phyloP scores from a whole-genome alignment of 2,329 filamentous ascomycete genomes.

The Fulvia fulva region DNA sequence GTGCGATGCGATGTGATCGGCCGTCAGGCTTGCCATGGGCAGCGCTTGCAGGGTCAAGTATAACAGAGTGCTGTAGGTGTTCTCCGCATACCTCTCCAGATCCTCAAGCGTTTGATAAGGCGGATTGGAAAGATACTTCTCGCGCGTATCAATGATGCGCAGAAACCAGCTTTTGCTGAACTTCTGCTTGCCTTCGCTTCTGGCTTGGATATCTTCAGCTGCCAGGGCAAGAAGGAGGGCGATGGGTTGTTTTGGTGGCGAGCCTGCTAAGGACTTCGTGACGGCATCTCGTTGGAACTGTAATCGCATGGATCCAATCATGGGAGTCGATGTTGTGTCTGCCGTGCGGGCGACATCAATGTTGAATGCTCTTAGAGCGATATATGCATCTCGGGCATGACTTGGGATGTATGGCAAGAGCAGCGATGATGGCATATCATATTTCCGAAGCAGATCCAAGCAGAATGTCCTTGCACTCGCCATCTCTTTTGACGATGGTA shows the following conservation, averaged over 20 bases:
- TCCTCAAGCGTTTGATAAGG: conserved; percentile 70
- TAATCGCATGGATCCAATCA: conserved; percentile 81
- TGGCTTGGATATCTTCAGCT: conserved; percentile 53
- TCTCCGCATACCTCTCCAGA: conserved; percentile 86
- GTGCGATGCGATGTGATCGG: conserved; percentile 91
- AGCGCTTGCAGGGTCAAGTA: conserved; percentile 81
- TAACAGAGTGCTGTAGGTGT: conserved; percentile 87
- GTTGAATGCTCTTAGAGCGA: conserved; percentile 88
- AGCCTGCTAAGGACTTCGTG: conserved; percentile 68
- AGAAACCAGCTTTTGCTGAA: conserved; percentile 56
- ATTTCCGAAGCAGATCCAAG: conserved; percentile 62
- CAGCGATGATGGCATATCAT: conserved; percentile 84
- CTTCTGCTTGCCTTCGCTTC: conserved; percentile 45
- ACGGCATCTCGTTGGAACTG: conserved; percentile 93
- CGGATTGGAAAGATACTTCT: conserved; percentile 77
- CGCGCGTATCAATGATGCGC: conserved; percentile 74
- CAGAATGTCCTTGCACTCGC: conserved; percentile 56
- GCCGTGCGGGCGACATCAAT: conserved; percentile 86
- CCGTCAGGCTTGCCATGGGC: conserved; percentile 73
- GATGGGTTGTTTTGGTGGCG: conserved; percentile 84
- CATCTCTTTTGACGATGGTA: conserved; percentile 42
- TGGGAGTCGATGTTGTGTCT: conserved; percentile 82
- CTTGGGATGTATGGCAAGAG: conserved; percentile 79
- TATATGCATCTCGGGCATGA: conserved; percentile 73
- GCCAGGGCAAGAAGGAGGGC: conserved; percentile 76